Evolutionary conservation across 73 alveolate genomes (phyloP), one percentile per base, ranked within the genome.

Genomic region (Urostyla sp.): DNA sequence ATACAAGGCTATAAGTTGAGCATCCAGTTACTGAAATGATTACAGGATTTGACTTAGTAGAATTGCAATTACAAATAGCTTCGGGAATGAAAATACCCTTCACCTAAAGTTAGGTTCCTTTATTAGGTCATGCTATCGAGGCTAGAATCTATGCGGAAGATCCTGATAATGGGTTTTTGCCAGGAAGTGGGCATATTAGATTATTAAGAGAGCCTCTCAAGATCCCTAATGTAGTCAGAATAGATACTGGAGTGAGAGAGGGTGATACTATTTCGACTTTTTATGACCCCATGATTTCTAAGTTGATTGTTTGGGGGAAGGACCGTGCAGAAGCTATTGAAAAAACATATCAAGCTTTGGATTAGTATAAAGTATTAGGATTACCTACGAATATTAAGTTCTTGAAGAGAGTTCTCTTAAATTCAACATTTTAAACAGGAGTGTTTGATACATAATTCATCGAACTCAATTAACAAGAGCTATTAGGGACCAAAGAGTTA

Each of bases 121-220:
- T 66, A 6, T 40, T 66, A 56, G 98, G 98, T 13, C 98, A 94
- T 54, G 92, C 97, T 20, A 50, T 94, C 0, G 98, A 94, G 74
- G 96, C 98, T 7, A 86, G 98, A 82, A 88, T 94, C 43, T 94
- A 94, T 69, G 94, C 98, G 49, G 98, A 94, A 66, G 92, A 90
- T 59, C 98, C 98, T 1, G 84, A 85, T 49, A 89, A 86, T 49
- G 72, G 75, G 26, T 94, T 94, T 86, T 90, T 94, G 21, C 98
- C 98, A 6, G 90, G 91, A 6, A 76, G 89, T 61, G 98, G 98
- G 38, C 89, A 57, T 30, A 85, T 94, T 51, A 57, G 67, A 27
- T 74, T 80, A 57, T 72, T 91, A 31, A 75, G 90, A 74, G 91
- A 78, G 27, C 98, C 98, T 58, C 51, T 60, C 34, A 69, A 87